A percentile compares a stretch with the other conserved stretches of the same genome.
These are phyloP conservation scores for Echium plantagineum DNA, from an alignment of 257 asterid genomes.

Conservation along the genomic window DNA sequence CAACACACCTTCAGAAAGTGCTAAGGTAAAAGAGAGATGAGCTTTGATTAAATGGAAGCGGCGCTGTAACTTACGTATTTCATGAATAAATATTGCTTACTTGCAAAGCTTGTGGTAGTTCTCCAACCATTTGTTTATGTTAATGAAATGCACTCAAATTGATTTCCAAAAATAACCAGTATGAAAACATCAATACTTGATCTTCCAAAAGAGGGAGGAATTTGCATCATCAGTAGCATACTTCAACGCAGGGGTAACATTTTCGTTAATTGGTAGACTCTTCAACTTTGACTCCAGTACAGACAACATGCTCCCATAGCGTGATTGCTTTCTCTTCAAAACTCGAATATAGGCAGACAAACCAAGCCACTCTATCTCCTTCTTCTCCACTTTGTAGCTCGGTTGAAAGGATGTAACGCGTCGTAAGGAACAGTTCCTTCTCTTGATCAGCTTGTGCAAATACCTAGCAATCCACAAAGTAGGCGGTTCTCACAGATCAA, in stretches of 20 bases:
- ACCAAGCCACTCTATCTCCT: conserved; percentile 66
- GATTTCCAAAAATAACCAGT: too few species aligned
- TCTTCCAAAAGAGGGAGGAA: conserved; percentile 57
- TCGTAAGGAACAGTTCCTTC: conserved; percentile 33
- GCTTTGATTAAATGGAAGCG: too few species aligned
- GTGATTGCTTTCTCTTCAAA: conserved; percentile 50
- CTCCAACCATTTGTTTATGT: too few species aligned
- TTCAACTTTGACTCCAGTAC: conserved; percentile 32
- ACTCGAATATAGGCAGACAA: conserved; percentile 49
- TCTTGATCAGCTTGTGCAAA: conserved; percentile 53
- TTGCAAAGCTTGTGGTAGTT: too few species aligned
- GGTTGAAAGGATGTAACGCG: conserved; percentile 35
- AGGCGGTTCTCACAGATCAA: background rate
- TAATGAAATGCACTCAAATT: too few species aligned
- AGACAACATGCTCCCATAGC: conserved; percentile 33
- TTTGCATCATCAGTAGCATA: conserved; percentile 55
- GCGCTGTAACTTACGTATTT: too few species aligned
- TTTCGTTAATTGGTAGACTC: conserved; percentile 19
- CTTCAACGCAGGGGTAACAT: conserved; percentile 33
- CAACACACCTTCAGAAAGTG: too few species aligned
- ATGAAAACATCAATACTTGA: conserved; percentile 35
- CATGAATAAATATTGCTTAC: too few species aligned
- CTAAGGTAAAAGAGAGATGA: too few species aligned
- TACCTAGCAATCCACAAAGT: conserved; percentile 24
- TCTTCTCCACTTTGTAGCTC: conserved; percentile 32